phyloP scores from a whole-genome alignment of 352 stramenopile genomes.

The Phytophthora tentaculata region DNA sequence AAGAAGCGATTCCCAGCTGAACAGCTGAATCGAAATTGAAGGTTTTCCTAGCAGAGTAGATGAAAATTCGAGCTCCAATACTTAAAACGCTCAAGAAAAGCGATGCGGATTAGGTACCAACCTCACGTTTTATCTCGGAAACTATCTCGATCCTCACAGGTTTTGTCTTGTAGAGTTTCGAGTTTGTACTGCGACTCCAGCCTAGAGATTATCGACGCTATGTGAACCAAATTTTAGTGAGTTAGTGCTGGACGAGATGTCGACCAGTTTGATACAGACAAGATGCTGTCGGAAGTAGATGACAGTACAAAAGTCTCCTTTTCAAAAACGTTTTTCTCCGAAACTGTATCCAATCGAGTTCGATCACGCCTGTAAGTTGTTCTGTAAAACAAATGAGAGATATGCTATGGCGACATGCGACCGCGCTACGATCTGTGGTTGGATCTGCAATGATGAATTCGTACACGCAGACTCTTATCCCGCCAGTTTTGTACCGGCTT shows the following conservation, averaged over 20 bases:
- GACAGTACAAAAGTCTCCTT: constrained; percentile 5
- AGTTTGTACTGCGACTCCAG: constrained; percentile 20
- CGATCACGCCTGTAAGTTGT: constrained; percentile 22
- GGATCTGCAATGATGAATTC: too few species aligned
- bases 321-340: background rate
- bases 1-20: constrained; percentile 11
- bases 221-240: constrained; percentile 5
- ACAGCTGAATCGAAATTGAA: constrained; percentile 29
- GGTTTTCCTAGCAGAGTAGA: constrained; percentile 3
- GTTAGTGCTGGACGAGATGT: constrained; percentile 11
- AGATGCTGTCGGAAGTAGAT: constrained; percentile 4
- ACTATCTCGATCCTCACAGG: background rate
- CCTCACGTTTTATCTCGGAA: background rate
- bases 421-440: too few species aligned
- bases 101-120: constrained; percentile 4
- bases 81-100: constrained; percentile 8
- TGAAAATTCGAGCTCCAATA: constrained; percentile 5
- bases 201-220: constrained; percentile 2
- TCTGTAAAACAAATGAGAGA: constrained; percentile 9
- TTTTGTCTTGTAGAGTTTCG: constrained; percentile 3
- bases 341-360: constrained; percentile 16
- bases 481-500: too few species aligned
- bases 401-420: constrained; percentile 19
- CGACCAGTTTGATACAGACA: constrained; percentile 11
- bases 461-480: too few species aligned